Evolutionary conservation across 352 stramenopile species (phyloP), one percentile per base, ranked within the genome.

Genomic region (Heterotrichella gracilis): DNA sequence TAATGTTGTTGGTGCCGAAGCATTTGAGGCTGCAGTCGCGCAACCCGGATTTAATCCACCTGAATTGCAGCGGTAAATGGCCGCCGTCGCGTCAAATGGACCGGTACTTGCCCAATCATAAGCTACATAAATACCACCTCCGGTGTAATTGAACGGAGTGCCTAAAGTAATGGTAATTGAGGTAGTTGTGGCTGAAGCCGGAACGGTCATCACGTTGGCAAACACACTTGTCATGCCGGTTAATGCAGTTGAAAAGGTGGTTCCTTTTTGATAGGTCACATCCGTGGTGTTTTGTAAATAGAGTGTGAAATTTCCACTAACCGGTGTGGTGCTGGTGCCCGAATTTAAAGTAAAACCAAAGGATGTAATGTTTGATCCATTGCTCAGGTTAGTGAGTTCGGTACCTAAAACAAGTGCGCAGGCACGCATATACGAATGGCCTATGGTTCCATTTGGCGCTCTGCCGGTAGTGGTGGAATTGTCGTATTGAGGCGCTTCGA

Each of bases 271-370:
- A 53, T 53, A 53, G n/a, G 32, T 53, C 9, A 53, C 9, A 53
- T 53, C 32, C 9, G 32, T n/a, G 32, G 32, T 53, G n/a, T 53
- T 53, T 53, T 53, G 32, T 53, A 53, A 53, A 53, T 53, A 53
- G n/a, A 53, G 9, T 9, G 32, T 53, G n/a, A 53, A 53, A 53
- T 53, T 53, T 9, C 32, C 32, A 9, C 9, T 17, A 53, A n/a
- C 32, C 9, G 32, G 9, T 53, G 32, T n/a, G 9, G 9, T n/a
- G 9, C 9, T 53, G n/a, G 32, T n/a, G 9, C 32, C 32, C 32
- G 32, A 9, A n/a, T n/a, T 53, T n/a, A 53, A 17, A 17, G 32
- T 53, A 53, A 53, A 53, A 53, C 32, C 32, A 53, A 53, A 53
- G n/a, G 32, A 53, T n/a, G 32, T 53, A n/a, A 53, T 9, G 32